phyloP scores from a whole-genome alignment of 148 eudicot genomes.

The Nepenthes gracilis region DNA sequence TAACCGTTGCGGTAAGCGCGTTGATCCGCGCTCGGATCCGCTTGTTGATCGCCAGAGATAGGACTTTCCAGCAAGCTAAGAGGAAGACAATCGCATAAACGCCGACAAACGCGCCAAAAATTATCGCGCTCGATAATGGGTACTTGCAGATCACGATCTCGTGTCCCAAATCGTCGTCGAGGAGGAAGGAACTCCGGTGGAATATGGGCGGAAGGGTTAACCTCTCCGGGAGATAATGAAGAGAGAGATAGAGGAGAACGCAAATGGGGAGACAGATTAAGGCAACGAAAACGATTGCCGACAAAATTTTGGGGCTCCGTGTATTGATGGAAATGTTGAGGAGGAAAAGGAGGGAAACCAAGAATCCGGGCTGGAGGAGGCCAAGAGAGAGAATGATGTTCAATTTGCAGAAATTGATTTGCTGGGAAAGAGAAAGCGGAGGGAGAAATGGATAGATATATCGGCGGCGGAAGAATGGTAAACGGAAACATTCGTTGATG shows the following conservation, averaged over 20 bases:
- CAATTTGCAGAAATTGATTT: conserved; percentile 30
- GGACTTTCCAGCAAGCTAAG: conserved; percentile 44
- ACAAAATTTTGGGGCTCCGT: conserved; percentile 11
- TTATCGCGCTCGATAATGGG: conserved; percentile 28
- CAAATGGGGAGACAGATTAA: conserved; percentile 26
- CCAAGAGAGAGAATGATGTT: conserved; percentile 59
- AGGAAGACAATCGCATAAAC: conserved; percentile 26
- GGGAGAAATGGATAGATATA: conserved; percentile 22
- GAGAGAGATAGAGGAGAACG: conserved; percentile 13
- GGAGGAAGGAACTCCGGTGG: conserved; percentile 13
- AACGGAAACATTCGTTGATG: conserved; percentile 30
- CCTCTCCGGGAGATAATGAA: conserved; percentile 14
- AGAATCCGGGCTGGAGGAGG: conserved; percentile 50
- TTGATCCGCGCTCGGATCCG: conserved; percentile 30
- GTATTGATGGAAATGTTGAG: conserved; percentile 39
- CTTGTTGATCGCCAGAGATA: conserved; percentile 54
- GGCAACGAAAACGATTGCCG: conserved; percentile 23
- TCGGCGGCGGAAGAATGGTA: conserved; percentile 25
- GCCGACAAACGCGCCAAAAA: conserved; percentile 31
- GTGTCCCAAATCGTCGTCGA: conserved; percentile 6
- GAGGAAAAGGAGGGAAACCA: conserved; percentile 43
- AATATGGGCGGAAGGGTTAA: conserved; percentile 15
- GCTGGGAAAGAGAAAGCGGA: conserved; percentile 11
- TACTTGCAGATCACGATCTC: conserved; percentile 34
- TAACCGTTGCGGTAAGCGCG: conserved; percentile 20